Evolutionary conservation across 306 rosid genomes (phyloP), one percentile per base, ranked within the genome.

Genomic region (Dryas alaskensis): DNA sequence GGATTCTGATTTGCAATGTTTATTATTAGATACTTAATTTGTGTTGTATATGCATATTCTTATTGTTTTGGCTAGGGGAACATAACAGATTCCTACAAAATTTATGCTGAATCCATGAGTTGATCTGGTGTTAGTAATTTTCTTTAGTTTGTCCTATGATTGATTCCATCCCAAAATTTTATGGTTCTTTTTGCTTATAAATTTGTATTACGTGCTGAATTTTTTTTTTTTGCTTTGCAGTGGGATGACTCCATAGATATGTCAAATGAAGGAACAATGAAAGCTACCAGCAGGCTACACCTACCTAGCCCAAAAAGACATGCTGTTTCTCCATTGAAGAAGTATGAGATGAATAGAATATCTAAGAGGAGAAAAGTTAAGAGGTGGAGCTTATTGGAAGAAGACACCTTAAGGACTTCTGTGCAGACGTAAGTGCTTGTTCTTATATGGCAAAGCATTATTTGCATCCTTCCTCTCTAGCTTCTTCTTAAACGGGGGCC

Each of bases 361-460:
- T 57, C 69, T 39, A 85, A 81, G 75, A 88, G 89, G 81, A 85
- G 84, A 83, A 86, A 39, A 80, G 0, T 9, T 0, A 85, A 80
- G 84, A 85, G 48, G 77, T 94, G 98, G 98, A 84, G 82, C 67
- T 11, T 78, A 13, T 55, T 86, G 71, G 98, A 94, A 81, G 97
- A 89, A 84, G 92, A 87, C 25, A 81, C 94, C 6, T 83, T 94
- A 72, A 73, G 89, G 79, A 79, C 69, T 45, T 96, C 84, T 25
- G 92, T 91, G 25, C 68, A 86, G 40, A 81, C 65, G 98, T 93
- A 87, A 47, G 91, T 73, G 37, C 2, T 31, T 31, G 37, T 31
- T 31, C 37, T 31, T 31, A 31, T 31, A 31, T 31, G 37, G 37
- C 37, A 31, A 31, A 31, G 37, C 37, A 31, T 31, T 31, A 31